Conservation (phyloP, 2,329 filamentous ascomycete species). For the Cladosporium sp. region DNA sequence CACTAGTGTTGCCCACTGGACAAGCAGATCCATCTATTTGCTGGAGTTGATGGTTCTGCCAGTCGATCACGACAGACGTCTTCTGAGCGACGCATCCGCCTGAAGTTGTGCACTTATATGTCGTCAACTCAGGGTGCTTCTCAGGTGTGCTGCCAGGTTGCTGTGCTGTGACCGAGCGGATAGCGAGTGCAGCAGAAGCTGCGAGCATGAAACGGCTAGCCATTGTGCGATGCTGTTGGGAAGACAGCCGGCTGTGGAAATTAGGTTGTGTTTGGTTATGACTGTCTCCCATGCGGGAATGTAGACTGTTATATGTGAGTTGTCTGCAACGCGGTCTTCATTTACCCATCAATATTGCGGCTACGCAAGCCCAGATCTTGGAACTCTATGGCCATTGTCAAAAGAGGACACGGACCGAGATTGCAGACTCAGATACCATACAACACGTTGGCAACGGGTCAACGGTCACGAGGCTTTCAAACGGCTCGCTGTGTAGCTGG, state of each 20-base stretch:
- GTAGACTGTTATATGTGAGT: neutral
- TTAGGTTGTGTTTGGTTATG: neutral
- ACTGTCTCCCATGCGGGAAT: neutral
- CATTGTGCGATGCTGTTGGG: neutral
- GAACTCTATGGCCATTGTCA: neutral
- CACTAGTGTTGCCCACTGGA: conserved; percentile 39
- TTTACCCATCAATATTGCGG: neutral
- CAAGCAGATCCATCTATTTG: neutral
- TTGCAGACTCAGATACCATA: conserved; percentile 4
- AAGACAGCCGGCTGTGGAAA: neutral
- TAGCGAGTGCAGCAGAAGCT: conserved; percentile 3
- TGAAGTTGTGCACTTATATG: conserved; percentile 49
- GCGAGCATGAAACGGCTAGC: neutral
- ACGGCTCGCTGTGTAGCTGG: neutral
- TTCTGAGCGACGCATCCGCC: conserved; percentile 47
- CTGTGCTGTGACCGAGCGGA: conserved; percentile 8
- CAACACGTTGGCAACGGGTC: conserved; percentile 7
- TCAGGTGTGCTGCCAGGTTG: conserved; percentile 31
- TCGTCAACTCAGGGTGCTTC: conserved; percentile 49
- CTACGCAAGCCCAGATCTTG: neutral
- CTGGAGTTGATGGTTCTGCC: conserved; percentile 36
- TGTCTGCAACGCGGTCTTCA: neutral
- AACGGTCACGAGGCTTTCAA: neutral
- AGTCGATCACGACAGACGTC: conserved; percentile 50
- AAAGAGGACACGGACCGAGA: conserved; percentile 5